phyloP scores from a whole-genome alignment of 768 basidiomycete species.

The Tricholoma saponaceum region DNA sequence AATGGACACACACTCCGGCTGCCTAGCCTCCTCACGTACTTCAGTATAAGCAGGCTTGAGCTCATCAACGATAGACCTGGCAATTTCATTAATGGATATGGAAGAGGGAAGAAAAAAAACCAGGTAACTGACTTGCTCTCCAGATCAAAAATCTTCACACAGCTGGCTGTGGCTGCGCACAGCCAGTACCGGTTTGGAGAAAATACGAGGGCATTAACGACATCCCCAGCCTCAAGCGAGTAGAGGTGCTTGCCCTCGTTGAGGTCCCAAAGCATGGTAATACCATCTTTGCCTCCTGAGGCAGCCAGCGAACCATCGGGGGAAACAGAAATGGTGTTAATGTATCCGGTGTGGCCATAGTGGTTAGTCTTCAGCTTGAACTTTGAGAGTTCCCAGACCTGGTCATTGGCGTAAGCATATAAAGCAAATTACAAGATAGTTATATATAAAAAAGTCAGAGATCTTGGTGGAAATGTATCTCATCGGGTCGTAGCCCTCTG shows the following conservation, averaged over 20 bases:
- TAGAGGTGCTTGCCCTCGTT: conserved; percentile 99
- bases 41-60: conserved; percentile 94
- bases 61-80: conserved; percentile 95
- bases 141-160: conserved; percentile 99
- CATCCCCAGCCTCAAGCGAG: conserved; percentile 96
- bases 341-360: conserved; percentile 98
- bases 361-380: conserved; percentile 99
- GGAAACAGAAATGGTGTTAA: conserved; percentile 97
- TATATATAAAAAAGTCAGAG: conserved; percentile 55
- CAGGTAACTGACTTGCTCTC: conserved; percentile 86
- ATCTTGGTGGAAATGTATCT: conserved; percentile 79
- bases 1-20: conserved; percentile 93
- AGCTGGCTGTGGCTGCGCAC: conserved; percentile 95
- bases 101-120: neutral
- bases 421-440: conserved; percentile 22
- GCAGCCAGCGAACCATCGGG: conserved; percentile 99
- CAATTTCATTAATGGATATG: conserved; percentile 2
- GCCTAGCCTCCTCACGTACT: conserved; percentile 61
- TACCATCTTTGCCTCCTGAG: conserved; percentile 98
- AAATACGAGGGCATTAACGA: conserved; percentile 99
- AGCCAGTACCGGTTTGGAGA: conserved; percentile 99
- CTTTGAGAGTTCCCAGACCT: conserved; percentile 99
- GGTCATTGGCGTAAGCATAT: conserved; percentile 11
- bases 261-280: conserved; percentile 99
- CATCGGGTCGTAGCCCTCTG: conserved; percentile 67